Conservation (phyloP, 148 eudicot genomes). For the Arctostaphylos glauca region DNA sequence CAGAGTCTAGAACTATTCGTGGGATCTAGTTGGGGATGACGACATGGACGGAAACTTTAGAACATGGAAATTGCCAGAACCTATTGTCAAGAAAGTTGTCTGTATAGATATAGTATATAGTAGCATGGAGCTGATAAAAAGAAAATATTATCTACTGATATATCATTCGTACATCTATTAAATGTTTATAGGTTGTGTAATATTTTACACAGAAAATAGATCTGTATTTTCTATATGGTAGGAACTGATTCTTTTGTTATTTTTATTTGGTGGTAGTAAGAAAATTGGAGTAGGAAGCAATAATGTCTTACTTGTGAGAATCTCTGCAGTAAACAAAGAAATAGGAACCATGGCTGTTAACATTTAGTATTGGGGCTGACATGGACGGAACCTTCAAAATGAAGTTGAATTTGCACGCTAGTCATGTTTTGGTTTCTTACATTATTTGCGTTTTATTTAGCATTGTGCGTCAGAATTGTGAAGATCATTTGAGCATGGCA, state of each 20-base stretch:
- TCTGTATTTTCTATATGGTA: background rate
- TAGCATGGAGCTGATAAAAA: background rate
- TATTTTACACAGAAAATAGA: background rate
- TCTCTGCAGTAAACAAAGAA: background rate
- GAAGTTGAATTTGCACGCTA: background rate
- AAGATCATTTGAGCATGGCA: background rate
- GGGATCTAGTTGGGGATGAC: background rate
- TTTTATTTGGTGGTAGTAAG: background rate
- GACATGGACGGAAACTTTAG: background rate
- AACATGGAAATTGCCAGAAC: background rate
- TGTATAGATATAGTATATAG: background rate
- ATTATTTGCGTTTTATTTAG: background rate
- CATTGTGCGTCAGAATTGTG: background rate
- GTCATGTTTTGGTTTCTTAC: background rate
- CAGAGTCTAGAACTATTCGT: background rate
- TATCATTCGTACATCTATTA: background rate
- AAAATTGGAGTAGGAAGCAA: background rate
- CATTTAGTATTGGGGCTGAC: background rate
- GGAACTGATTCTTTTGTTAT: background rate
- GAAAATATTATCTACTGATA: background rate
- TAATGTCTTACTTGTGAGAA: background rate
- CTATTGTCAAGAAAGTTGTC: background rate
- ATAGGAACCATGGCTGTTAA: background rate
- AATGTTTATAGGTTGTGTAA: background rate
- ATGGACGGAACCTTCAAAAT: background rate